These are phyloP conservation scores for Amauroascus niger DNA, from an alignment of 2,329 filamentous ascomycete species.

Conservation along the genomic window DNA sequence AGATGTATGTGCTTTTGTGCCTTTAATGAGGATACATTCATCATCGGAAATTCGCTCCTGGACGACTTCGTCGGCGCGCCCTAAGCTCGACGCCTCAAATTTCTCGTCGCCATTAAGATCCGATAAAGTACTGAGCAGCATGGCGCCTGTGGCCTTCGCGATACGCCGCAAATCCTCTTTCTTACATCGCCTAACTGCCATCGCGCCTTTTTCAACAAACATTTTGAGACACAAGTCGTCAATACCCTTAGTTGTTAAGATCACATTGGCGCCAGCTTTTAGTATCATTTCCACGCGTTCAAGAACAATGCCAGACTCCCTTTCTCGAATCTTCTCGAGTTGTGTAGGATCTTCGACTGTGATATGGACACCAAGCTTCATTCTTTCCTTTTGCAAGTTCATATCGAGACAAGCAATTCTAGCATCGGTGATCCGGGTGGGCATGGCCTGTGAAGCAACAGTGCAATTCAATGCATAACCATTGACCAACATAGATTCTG, in stretches of 20 bases:
- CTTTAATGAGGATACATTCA: conserved; percentile 94
- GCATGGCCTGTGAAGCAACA: conserved; percentile 96
- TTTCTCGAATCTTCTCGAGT: conserved; percentile 89
- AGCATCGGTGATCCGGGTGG: conserved; percentile 78
- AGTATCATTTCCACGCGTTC: conserved; percentile 96
- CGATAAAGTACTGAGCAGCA: conserved; percentile 82
- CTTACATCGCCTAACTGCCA: conserved; percentile 93
- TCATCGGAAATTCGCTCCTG: conserved; percentile 98
- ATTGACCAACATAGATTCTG: conserved; percentile 83
- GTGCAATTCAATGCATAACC: conserved; percentile 98
- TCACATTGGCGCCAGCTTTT: conserved; percentile 90
- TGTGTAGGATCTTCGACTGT: conserved; percentile 96
- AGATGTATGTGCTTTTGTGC: conserved; percentile 86
- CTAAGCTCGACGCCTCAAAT: conserved; percentile 83
- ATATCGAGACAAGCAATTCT: conserved; percentile 97
- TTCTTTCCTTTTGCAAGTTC: conserved; percentile 96
- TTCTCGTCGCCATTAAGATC: conserved; percentile 96
- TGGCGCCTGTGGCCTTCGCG: conserved; percentile 90
- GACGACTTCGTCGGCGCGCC: conserved; percentile 87
- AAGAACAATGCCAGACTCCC: conserved; percentile 85
- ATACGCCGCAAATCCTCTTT: conserved; percentile 96
- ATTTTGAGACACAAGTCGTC: conserved; percentile 91
- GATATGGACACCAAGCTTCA: conserved; percentile 98
- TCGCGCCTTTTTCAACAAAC: conserved; percentile 88
- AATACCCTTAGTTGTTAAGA: conserved; percentile 96